These are phyloP conservation scores for Candida tammaniensis DNA, from an alignment of 805 yeast species.

Conservation along the genomic window DNA sequence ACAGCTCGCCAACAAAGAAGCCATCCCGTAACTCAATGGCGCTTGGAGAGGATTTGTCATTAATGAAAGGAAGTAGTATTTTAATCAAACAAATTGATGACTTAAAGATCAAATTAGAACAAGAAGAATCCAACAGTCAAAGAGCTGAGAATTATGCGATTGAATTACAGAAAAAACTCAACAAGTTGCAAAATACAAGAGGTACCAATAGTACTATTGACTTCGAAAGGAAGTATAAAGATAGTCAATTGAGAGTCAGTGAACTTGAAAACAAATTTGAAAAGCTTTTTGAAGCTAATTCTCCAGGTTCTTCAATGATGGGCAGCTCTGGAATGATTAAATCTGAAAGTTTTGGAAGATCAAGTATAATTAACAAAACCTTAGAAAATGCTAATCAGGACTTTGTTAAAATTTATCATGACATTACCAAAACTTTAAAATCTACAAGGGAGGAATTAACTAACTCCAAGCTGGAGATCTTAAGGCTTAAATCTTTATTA, in stretches of 20 bases:
- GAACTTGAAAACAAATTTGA: conserved; percentile 32
- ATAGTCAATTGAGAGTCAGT: conserved; percentile 30
- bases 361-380: conserved; percentile 19
- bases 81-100: conserved; percentile 46
- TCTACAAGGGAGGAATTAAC: conserved; percentile 43
- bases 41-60: conserved; percentile 27
- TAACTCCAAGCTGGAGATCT: conserved; percentile 39
- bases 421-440: conserved; percentile 43
- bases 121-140: conserved; percentile 48
- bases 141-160: conserved; percentile 51
- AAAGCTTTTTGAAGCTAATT: conserved; percentile 18
- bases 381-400: conserved; percentile 37
- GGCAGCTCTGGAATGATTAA: conserved; percentile 18
- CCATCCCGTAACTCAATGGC: conserved; percentile 29
- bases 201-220: conserved; percentile 33
- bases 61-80: conserved; percentile 14
- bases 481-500: conserved; percentile 38
- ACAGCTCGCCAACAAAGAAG: conserved; percentile 28
- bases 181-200: conserved; percentile 39
- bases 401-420: conserved; percentile 49
- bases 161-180: conserved; percentile 41
- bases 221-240: conserved; percentile 34
- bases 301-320: conserved; percentile 12
- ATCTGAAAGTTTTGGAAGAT: conserved; percentile 34
- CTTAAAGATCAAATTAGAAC: conserved; percentile 46